phyloP scores from a whole-genome alignment of 257 asterid genomes.

The Solanum boliviense region DNA sequence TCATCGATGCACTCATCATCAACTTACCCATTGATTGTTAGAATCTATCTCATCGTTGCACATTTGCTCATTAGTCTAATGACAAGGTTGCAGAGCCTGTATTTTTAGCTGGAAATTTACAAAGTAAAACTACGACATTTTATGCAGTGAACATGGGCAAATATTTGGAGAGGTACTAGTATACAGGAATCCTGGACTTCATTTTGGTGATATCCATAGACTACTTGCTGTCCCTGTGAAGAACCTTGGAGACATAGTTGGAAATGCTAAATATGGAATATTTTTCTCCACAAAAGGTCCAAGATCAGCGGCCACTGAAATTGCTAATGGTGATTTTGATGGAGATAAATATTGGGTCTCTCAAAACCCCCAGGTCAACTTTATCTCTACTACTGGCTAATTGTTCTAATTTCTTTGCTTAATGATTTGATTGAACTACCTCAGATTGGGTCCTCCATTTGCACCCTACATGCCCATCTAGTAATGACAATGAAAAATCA shows the following conservation, averaged over 20 bases:
- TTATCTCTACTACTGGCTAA: not conserved
- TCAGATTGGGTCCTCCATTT: not conserved
- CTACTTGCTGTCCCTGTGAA: conserved; percentile 54
- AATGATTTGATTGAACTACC: not conserved
- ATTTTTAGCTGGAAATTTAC: not conserved
- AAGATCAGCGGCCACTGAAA: conserved; percentile 70
- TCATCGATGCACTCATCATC: not conserved
- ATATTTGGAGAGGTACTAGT: conserved; percentile 70
- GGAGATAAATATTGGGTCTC: conserved; percentile 88
- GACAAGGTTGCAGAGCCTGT: not conserved
- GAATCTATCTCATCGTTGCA: not conserved
- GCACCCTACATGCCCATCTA: not conserved
- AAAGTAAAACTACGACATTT: not conserved
- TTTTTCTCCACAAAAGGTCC: conserved; percentile 74
- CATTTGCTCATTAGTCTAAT: not conserved
- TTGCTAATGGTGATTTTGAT: conserved; percentile 89
- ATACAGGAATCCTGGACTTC: conserved; percentile 81
- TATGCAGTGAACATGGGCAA: conserved; percentile 64
- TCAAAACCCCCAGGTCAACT: conserved; percentile 65
- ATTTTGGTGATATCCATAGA: conserved; percentile 70
- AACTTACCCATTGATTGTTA: not conserved
- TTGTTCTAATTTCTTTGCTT: not conserved
- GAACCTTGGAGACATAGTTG: conserved; percentile 52
- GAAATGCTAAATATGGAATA: conserved; percentile 74
- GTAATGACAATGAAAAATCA: not conserved